phyloP scores from a whole-genome alignment of 1,284 basidiomycete genomes.

The Cerrena zonata region DNA sequence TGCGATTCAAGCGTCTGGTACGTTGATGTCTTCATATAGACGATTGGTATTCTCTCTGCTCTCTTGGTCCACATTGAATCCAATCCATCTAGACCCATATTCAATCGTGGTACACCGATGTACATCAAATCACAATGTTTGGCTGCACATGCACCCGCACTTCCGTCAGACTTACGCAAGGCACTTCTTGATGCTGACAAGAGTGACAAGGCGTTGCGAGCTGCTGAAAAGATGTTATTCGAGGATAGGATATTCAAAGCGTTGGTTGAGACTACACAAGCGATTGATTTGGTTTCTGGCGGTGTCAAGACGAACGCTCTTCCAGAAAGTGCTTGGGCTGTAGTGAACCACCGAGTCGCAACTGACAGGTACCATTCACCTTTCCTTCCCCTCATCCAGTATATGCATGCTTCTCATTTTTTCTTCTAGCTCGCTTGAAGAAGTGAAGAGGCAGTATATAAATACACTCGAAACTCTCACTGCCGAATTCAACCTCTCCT shows the following conservation, averaged over 20 bases:
- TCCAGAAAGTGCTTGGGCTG: constrained; percentile 47
- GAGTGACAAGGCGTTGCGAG: constrained; percentile 37
- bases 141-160: constrained; percentile 40
- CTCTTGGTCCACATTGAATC: constrained; percentile 49
- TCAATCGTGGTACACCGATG: constrained; percentile 39
- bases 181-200: constrained; percentile 32
- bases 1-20: too few relatives aligned
- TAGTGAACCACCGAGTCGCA: constrained; percentile 51
- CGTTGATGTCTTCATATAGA: too few relatives aligned
- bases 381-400: neutral
- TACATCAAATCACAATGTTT: constrained; percentile 40
- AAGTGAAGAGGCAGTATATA: constrained; percentile 38
- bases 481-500: constrained; percentile 38
- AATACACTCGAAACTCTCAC: constrained; percentile 39
- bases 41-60: constrained; percentile 51
- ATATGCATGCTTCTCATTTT: too few relatives aligned
- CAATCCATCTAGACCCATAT: constrained; percentile 35
- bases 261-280: constrained; percentile 52
- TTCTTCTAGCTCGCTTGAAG: constrained; percentile 39
- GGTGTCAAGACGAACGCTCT: constrained; percentile 62
- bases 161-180: constrained; percentile 34
- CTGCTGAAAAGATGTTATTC: constrained; percentile 37
- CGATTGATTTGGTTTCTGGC: constrained; percentile 52
- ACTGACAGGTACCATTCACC: constrained; percentile 32
- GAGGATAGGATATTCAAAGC: constrained; percentile 25